These are phyloP conservation scores for Psilocybe cubensis DNA, from an alignment of 768 basidiomycete species.

Conservation along the genomic window DNA sequence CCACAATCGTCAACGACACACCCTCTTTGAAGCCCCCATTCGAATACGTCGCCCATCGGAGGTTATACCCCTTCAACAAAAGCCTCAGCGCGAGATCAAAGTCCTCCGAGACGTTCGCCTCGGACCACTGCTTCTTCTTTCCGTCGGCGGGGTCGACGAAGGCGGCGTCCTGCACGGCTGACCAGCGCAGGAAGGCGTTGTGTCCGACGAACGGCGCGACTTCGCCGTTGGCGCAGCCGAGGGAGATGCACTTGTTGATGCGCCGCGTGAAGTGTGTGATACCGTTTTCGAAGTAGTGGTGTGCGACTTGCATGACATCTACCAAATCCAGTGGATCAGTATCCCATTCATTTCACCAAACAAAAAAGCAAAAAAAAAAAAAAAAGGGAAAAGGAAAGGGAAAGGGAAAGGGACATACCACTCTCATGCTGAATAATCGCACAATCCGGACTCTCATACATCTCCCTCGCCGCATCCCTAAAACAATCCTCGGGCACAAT, in stretches of 20 bases:
- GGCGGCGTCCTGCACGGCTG: slow-evolving; percentile 83
- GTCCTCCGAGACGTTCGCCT: slow-evolving; percentile 81
- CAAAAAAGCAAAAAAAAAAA: too few species aligned
- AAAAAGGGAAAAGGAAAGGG: not conserved
- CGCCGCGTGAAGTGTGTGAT: slow-evolving; percentile 90
- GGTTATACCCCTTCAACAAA: slow-evolving; percentile 69
- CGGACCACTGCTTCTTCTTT: slow-evolving; percentile 71
- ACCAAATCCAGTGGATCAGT: too few species aligned
- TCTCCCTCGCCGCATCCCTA: slow-evolving; percentile 86
- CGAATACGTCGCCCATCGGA: slow-evolving; percentile 85
- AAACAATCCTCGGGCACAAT: slow-evolving; percentile 83
- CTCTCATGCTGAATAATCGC: slow-evolving; percentile 92
- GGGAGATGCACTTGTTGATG: slow-evolving; percentile 82
- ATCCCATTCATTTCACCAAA: too few species aligned
- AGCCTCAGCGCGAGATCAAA: slow-evolving; percentile 78
- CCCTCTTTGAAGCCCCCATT: slow-evolving; percentile 90
- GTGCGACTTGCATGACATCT: slow-evolving; percentile 85
- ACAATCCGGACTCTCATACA: slow-evolving; percentile 75
- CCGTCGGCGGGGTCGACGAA: slow-evolving; percentile 69
- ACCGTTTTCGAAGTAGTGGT: slow-evolving; percentile 91
- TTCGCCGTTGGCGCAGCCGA: slow-evolving; percentile 80
- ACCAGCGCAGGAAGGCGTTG: slow-evolving; percentile 88
- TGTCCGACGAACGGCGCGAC: slow-evolving; percentile 86
- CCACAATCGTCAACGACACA: slow-evolving; percentile 82
- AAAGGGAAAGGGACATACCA: slow-evolving; percentile 38